Percentiles rank a stretch among this genome's conserved stretches.
Conservation (phyloP, 192 early-diverging fungal genomes). For the Coemansia sp. region DNA sequence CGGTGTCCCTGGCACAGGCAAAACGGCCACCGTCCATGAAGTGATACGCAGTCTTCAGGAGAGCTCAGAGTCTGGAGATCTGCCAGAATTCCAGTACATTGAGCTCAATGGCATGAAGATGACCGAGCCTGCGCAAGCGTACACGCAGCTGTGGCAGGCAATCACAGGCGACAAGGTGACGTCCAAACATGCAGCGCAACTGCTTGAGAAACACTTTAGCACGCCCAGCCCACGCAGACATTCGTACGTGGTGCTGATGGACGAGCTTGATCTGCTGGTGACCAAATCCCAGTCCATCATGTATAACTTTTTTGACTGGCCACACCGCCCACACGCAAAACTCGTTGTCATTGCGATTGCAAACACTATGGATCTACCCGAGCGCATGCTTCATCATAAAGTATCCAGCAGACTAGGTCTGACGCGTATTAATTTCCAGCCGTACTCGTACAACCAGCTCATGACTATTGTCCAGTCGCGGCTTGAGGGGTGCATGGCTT, state of each 20-base stretch:
- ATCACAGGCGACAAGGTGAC: constrained; percentile 61
- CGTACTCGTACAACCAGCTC: constrained; percentile 87
- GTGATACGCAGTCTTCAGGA: constrained; percentile 78
- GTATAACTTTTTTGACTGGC: constrained; percentile 99
- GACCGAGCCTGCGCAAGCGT: constrained; percentile 87
- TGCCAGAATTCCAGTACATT: constrained; percentile 81
- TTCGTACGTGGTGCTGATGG: constrained; percentile 80
- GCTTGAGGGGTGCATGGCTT: constrained; percentile 69
- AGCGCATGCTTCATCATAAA: constrained; percentile 85
- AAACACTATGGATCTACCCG: constrained; percentile 98
- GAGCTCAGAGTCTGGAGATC: constrained; percentile 50
- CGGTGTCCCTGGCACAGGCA: constrained; percentile 95
- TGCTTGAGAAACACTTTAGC: constrained; percentile 75
- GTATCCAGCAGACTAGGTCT: constrained; percentile 88
- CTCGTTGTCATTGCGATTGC: constrained; percentile 94
- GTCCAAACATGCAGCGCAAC: constrained; percentile 71
- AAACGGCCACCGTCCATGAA: constrained; percentile 91
- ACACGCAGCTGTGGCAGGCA: constrained; percentile 78
- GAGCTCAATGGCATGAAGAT: constrained; percentile 99
- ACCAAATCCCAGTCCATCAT: constrained; percentile 90
- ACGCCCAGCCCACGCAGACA: constrained; percentile 44
- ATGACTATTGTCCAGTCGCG: constrained; percentile 82
- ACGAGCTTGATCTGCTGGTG: constrained; percentile 94
- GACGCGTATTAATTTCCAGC: constrained; percentile 88
- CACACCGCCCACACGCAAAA: constrained; percentile 75